Conservation (phyloP, 2,329 filamentous ascomycete species). For the Tolypocladium paradoxum region DNA sequence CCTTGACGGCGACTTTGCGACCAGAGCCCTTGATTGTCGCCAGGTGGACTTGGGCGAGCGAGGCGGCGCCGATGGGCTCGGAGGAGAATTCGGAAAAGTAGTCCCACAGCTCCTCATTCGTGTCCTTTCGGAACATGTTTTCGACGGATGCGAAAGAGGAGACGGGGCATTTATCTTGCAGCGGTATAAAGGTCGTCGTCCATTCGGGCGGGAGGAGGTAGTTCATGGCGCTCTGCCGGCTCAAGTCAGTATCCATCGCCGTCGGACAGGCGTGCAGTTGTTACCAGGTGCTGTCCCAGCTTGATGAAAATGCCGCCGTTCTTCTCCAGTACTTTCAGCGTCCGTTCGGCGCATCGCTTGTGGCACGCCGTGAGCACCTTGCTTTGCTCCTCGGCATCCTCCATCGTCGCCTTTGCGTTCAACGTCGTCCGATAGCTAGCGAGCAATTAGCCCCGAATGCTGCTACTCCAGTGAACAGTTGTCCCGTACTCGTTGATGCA, state of each 20-base stretch:
- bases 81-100: constrained; percentile 78
- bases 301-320: constrained; percentile 99
- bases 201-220: constrained; percentile 86
- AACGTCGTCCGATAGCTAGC: constrained; percentile 77
- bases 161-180: constrained; percentile 92
- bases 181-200: constrained; percentile 89
- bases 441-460: not conserved
- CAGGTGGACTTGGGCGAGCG: constrained; percentile 86
- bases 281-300: constrained; percentile 79
- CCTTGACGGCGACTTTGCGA: constrained; percentile 86
- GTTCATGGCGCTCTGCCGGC: constrained; percentile 71
- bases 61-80: constrained; percentile 81
- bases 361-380: constrained; percentile 72
- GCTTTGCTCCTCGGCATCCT: constrained; percentile 55
- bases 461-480: not conserved
- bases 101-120: constrained; percentile 64
- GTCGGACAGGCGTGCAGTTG: constrained; percentile 5
- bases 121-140: constrained; percentile 77
- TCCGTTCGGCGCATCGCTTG: constrained; percentile 82
- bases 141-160: constrained; percentile 81
- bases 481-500: constrained; percentile 76
- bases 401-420: constrained; percentile 52
- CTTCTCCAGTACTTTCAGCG: constrained; percentile 77
- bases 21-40: constrained; percentile 74
- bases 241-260: constrained; percentile 11